Evolutionary conservation across 495 filamentous ascomycete species (phyloP).

Genomic region (Cudoniella acicularis): DNA sequence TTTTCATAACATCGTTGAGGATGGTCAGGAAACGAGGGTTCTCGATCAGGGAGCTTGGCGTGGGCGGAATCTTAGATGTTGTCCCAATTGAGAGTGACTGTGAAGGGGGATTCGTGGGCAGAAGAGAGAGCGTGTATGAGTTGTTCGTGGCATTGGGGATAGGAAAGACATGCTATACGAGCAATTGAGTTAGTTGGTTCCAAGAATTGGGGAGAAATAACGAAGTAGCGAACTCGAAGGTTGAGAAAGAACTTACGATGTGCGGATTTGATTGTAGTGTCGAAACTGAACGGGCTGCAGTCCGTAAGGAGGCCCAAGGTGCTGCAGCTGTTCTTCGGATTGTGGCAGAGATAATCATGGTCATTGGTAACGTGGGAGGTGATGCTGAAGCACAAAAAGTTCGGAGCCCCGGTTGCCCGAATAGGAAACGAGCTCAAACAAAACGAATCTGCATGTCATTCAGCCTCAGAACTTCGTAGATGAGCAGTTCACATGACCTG

Average conservation of each 20-base stretch:
- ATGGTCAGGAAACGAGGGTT: constrained; percentile 74
- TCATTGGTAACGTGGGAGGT: not conserved
- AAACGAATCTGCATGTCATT: not conserved
- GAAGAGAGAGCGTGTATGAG: constrained; percentile 63
- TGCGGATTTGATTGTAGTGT: constrained; percentile 52
- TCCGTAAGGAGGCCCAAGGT: not conserved
- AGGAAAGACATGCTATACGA: constrained; percentile 25
- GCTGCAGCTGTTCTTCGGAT: constrained; percentile 7
- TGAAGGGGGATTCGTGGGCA: constrained; percentile 70
- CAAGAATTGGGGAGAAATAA: not conserved
- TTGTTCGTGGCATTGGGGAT: constrained; percentile 7
- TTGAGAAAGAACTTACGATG: constrained; percentile 35
- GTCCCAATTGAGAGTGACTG: constrained; percentile 70
- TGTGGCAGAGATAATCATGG: not conserved
- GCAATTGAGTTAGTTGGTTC: constrained; percentile 9
- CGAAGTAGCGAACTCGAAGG: too few relatives aligned
- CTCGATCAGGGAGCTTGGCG: constrained; percentile 68
- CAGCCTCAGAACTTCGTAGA: too few relatives aligned
- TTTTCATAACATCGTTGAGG: constrained; percentile 66
- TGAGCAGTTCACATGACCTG: too few relatives aligned
- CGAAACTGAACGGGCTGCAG: constrained; percentile 34
- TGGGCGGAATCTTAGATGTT: constrained; percentile 69
- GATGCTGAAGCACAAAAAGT: not conserved
- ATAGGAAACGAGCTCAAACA: not conserved
- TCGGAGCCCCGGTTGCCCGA: not conserved